These are phyloP conservation scores for Aegilops speltoides DNA, from an alignment of 176 grass and related monocot genomes.

Conservation along the genomic window DNA sequence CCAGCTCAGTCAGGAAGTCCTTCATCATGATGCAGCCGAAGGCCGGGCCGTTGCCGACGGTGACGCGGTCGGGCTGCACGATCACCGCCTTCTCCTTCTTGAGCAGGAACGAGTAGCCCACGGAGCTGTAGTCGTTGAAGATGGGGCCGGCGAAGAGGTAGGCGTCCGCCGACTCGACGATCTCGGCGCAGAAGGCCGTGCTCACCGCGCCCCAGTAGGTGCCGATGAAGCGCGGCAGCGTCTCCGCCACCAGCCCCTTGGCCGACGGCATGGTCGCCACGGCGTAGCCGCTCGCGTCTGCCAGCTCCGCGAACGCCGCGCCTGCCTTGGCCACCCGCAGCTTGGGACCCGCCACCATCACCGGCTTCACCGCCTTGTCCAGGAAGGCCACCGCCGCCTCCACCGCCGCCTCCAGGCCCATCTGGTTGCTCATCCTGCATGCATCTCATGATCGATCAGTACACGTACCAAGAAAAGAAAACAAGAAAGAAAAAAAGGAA, in stretches of 20 bases:
- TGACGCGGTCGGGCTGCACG: constrained; percentile 75
- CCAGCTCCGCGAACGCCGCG: constrained; percentile 43
- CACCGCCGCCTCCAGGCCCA: constrained; percentile 45
- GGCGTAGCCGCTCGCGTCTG: constrained; percentile 44
- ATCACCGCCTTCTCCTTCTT: constrained; percentile 77
- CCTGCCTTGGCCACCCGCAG: constrained; percentile 47
- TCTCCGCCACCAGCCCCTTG: constrained; percentile 58
- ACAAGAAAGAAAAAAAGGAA: no score
- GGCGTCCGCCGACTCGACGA: constrained; percentile 77
- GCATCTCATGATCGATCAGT: no score
- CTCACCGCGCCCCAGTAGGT: constrained; percentile 89
- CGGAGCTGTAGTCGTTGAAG: constrained; percentile 91
- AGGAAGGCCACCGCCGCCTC: constrained; percentile 41
- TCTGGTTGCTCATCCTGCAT: constrained; percentile 43
- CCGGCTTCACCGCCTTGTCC: constrained; percentile 56
- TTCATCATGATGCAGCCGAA: constrained; percentile 81
- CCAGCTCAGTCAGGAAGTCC: constrained; percentile 53
- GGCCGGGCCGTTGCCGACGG: constrained; percentile 60
- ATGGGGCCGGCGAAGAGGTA: constrained; percentile 81
- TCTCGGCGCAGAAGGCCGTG: constrained; percentile 82
- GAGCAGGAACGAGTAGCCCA: constrained; percentile 67
- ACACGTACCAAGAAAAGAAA: no score
- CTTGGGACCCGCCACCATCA: constrained; percentile 53
- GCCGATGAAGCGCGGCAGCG: constrained; percentile 61
- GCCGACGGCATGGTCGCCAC: constrained; percentile 48